Evolutionary conservation across 148 eudicot species (phyloP), one percentile per base, ranked within the genome.

Genomic region (Vaccinium macrocarpon): DNA sequence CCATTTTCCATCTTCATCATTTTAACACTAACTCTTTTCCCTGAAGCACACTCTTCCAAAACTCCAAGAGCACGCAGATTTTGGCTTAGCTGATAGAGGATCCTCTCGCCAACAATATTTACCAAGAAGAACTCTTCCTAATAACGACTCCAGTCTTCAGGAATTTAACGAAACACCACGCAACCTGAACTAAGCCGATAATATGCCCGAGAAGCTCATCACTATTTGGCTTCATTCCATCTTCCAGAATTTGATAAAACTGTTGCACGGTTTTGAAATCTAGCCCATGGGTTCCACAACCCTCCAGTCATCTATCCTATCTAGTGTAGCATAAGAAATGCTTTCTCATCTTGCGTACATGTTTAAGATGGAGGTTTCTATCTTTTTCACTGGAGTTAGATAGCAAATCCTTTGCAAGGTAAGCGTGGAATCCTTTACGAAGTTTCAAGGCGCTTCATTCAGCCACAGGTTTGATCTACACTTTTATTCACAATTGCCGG

Each of bases 401-500:
- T 27, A 83, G 25, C 3, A 72, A 82, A 51, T 86, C 89, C 74
- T 84, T 90, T 21, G 87, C 29, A 81, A 80, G 81, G 74, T 87
- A 90, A 0, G 88, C 91, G 78, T 92, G 95, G 62, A 91, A 66
- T 42, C 85, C 85, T 87, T 90, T 91, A 49, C 95, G 92, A 25
- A 88, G 81, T n/a, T 66, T 87, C 46, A 92, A 82, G 64, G 93
- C 90, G 48, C 93, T n/a, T n/a, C n/a, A n/a, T n/a, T 85, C 88
- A 48, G 78, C 83, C 8, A 59, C 85, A 21, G 72, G 77, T 85
- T 32, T 3, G 35, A 1, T 85, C 79, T 68, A 85, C 59, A 62
- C 83, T 84, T 23, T 59, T 35, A 75, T 85, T 84, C 75, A 84
- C 62, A 83, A 81, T 85, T 88, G 77, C 59, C 75, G 81, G 75